A percentile compares a stretch with the other conserved stretches of the same genome.
These are phyloP conservation scores for Gastrolobium villosum DNA, from an alignment of 306 rosid species.

Conservation along the genomic window DNA sequence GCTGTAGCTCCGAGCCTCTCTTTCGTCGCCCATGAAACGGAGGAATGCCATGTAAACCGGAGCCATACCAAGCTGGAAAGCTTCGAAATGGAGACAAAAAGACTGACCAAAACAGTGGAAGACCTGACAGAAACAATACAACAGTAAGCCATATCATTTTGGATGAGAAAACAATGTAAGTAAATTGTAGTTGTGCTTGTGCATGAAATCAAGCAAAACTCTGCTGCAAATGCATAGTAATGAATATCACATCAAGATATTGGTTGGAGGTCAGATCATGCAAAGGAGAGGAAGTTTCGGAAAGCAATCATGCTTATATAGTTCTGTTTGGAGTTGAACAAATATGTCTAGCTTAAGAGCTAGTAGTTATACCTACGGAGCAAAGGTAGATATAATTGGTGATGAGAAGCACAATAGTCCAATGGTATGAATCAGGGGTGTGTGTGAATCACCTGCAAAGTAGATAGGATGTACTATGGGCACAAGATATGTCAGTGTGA, in stretches of 20 bases:
- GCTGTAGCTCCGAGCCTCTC: slow-evolving; percentile 66
- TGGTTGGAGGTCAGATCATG: no score
- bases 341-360: no score
- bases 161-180: neutral
- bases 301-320: neutral
- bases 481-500: no score
- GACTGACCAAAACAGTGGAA: slow-evolving; percentile 69
- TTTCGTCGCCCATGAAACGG: slow-evolving; percentile 77
- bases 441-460: no score
- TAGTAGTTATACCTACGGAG: no score
- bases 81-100: no score
- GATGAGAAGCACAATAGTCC: no score
- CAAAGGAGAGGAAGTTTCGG: neutral
- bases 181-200: neutral
- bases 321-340: neutral
- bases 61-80: no score
- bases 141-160: slow-evolving; percentile 16
- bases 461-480: no score
- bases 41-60: no score
- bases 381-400: no score
- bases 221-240: slow-evolving; percentile 29
- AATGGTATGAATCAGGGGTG: no score
- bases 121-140: slow-evolving; percentile 53
- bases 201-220: neutral
- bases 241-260: neutral